Evolutionary conservation across 768 basidiomycete species (phyloP).

Genomic region (Leccinum pellstonianum): DNA sequence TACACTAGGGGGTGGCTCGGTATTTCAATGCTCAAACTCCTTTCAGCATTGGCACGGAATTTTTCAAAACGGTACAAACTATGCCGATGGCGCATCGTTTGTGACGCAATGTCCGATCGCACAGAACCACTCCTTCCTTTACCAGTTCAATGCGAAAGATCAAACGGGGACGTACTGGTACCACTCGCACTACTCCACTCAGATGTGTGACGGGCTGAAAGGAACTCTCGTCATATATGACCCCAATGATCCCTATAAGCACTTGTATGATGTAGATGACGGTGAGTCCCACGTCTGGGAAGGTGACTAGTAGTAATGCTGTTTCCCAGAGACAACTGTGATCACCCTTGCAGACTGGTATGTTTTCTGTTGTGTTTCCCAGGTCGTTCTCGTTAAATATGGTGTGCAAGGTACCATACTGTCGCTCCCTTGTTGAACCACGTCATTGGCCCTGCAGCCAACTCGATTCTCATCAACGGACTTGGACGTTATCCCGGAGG

Average conservation of each 20-base stretch:
- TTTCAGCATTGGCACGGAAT: slow-evolving; percentile 58
- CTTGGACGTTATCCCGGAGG: slow-evolving; percentile 34
- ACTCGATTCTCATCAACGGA: slow-evolving; percentile 34
- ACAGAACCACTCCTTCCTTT: slow-evolving; percentile 24
- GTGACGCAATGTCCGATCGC: slow-evolving; percentile 37
- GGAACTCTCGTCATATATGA: slow-evolving; percentile 44
- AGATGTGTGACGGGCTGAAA: slow-evolving; percentile 38
- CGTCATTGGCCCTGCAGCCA: slow-evolving; percentile 15
- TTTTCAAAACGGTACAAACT: slow-evolving; percentile 43
- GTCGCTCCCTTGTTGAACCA: slow-evolving; percentile 17
- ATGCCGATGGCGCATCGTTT: slow-evolving; percentile 44
- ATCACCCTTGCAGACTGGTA: slow-evolving; percentile 30
- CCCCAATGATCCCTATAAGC: slow-evolving; percentile 36
- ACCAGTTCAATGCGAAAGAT: slow-evolving; percentile 17
- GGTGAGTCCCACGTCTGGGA: slow-evolving; percentile 29
- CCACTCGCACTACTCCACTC: slow-evolving; percentile 40
- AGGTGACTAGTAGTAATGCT: neutral
- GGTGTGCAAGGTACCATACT: slow-evolving; percentile 22
- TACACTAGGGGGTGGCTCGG: neutral
- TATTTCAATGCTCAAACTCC: neutral
- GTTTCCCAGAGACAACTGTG: slow-evolving; percentile 21
- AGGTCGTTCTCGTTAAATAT: neutral
- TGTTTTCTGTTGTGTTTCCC: neutral
- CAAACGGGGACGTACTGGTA: slow-evolving; percentile 37
- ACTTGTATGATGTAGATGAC: slow-evolving; percentile 46